These are phyloP conservation scores for Hyaloscypha bicolor DNA, from an alignment of 495 filamentous ascomycete genomes.

Conservation along the genomic window DNA sequence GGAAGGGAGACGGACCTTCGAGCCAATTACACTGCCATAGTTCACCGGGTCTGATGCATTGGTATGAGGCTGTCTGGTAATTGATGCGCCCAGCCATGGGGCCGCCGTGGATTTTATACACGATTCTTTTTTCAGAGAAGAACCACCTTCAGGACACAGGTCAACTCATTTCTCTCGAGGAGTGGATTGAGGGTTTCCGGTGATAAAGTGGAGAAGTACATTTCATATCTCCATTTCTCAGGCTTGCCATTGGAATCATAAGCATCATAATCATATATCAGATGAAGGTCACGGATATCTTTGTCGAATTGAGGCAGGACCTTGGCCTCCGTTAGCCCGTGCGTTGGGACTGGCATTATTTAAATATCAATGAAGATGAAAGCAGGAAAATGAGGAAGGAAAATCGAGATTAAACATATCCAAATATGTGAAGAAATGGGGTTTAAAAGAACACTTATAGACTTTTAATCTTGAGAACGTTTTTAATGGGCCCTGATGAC, in stretches of 20 bases:
- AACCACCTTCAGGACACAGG: constrained; percentile 35
- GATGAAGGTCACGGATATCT: constrained; percentile 43
- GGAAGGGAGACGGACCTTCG: constrained; percentile 23
- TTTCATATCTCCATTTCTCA: constrained; percentile 48
- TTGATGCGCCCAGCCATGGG: constrained; percentile 45
- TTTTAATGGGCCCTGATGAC: too few relatives aligned
- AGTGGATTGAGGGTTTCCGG: not conserved
- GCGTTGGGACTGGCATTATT: constrained; percentile 17
- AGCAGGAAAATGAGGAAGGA: not conserved
- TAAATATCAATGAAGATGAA: not conserved
- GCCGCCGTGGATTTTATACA: constrained; percentile 46
- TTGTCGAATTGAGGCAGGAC: constrained; percentile 37
- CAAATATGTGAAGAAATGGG: too few relatives aligned
- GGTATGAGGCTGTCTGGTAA: constrained; percentile 42
- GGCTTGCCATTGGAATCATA: constrained; percentile 37
- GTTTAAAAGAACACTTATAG: too few relatives aligned
- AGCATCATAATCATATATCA: constrained; percentile 45
- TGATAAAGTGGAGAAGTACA: constrained; percentile 21
- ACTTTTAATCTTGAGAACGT: not conserved
- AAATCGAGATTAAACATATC: too few relatives aligned
- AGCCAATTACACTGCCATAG: constrained; percentile 47
- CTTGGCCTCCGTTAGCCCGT: constrained; percentile 17
- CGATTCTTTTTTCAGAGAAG: constrained; percentile 43
- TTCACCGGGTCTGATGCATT: constrained; percentile 43
- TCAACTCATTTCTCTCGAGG: too few relatives aligned